phyloP scores from a whole-genome alignment of 2,329 filamentous ascomycete species.

The Cladosporium oxysporum region DNA sequence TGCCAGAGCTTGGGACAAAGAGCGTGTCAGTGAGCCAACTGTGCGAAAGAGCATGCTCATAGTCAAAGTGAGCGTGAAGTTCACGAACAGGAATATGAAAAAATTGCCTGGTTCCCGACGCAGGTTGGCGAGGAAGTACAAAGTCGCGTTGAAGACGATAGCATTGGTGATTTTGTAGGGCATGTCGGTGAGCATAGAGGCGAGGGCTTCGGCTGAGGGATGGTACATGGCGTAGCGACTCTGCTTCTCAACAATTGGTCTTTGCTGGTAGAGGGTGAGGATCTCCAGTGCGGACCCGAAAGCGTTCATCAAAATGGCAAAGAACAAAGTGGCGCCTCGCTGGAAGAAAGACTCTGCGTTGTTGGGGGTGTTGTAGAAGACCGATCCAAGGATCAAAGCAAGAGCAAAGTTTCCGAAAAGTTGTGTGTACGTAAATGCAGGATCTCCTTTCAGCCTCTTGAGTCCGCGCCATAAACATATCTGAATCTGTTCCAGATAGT shows the following conservation, averaged over 20 bases:
- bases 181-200: conserved; percentile 82
- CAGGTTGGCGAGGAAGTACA: conserved; percentile 88
- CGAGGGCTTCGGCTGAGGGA: conserved; percentile 82
- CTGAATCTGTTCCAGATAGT: conserved; percentile 70
- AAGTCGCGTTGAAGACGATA: conserved; percentile 72
- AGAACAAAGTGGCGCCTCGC: conserved; percentile 80
- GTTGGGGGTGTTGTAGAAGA: conserved; percentile 74
- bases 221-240: conserved; percentile 87
- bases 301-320: conserved; percentile 82
- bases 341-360: conserved; percentile 73
- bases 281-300: conserved; percentile 83
- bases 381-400: conserved; percentile 74
- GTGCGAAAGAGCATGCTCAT: conserved; percentile 89
- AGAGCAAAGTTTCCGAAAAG: conserved; percentile 72
- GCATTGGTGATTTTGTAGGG: conserved; percentile 76
- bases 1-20: conserved; percentile 59
- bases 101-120: conserved; percentile 72
- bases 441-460: conserved; percentile 74
- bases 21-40: conserved; percentile 74
- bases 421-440: conserved; percentile 68
- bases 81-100: conserved; percentile 82
- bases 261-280: conserved; percentile 81
- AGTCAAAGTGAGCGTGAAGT: conserved; percentile 69
- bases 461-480: conserved; percentile 83
- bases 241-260: conserved; percentile 91